Evolutionary conservation across 2,329 filamentous ascomycete genomes (phyloP), one percentile per base, ranked within the genome.

Genomic region (Colletotrichum tabaci): DNA sequence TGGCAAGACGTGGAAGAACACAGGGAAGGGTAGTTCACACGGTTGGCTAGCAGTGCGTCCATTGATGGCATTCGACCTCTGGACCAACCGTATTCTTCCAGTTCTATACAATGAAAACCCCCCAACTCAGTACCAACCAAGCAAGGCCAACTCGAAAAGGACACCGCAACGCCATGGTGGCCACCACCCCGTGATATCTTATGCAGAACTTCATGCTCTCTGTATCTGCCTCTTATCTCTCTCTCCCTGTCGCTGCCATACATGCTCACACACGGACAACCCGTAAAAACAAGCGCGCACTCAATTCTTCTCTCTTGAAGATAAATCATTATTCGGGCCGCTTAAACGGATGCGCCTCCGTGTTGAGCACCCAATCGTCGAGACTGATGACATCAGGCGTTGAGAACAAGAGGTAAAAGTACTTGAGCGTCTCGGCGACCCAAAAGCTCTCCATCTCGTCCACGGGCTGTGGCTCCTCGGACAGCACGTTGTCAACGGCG

Each of bases 381-480:
- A 93, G 82, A 77, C 87, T 92, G 50, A 93, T 83, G n/a, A 92
- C 82, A 61, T 87, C 85, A 0, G 92, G 91, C 67, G 91, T 82
- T 26, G 90, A 90, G 79, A 93, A 98, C 61, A 97, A 86, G 67
- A 98, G 81, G 80, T 94, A 98, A 75, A 96, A 97, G 79, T 97
- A 97, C 85, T 97, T 98, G 76, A 98, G 84, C 50, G 94, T 98
- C 86, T 98, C 95, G 4, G 93, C 93, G 72, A 94, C 86, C 94
- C 95, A 98, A 81, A 97, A 97, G 77, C 93, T 95, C 84, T 97
- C 93, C 93, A 96, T 95, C 75, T 86, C 85, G 79, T 95, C 89
- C 49, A 81, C 79, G 66, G 86, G 83, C 12, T 76, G 77, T 1
- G 86, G 81, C 21, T 85, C 79, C 1, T 80, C 69, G 7, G 73